phyloP scores from a whole-genome alignment of 2,329 filamentous ascomycete genomes.

The Fusarium pininemorale region DNA sequence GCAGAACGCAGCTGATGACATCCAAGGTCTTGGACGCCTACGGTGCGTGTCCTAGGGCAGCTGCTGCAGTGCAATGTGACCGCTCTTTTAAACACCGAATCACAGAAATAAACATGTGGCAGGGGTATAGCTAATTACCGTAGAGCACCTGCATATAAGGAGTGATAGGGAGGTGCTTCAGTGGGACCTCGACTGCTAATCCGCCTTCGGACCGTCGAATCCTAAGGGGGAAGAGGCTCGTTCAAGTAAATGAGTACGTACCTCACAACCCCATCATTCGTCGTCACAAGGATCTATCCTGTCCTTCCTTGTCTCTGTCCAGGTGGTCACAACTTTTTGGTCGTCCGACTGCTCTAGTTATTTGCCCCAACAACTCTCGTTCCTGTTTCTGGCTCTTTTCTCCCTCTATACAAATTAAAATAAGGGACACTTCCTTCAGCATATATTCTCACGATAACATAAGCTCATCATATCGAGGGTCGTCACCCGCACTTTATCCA shows the following conservation, averaged over 20 bases:
- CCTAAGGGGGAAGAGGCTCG: neutral
- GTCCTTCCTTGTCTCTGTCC: slow-evolving; percentile 28
- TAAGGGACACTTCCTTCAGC: neutral
- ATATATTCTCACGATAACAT: slow-evolving; percentile 9
- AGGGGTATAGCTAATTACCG: slow-evolving; percentile 18
- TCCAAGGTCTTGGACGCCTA: neutral
- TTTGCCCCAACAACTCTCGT: slow-evolving; percentile 35
- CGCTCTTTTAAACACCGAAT: slow-evolving; percentile 15
- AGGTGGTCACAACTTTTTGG: slow-evolving; percentile 42
- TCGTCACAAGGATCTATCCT: slow-evolving; percentile 35
- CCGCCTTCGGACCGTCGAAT: neutral
- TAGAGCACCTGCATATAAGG: slow-evolving; percentile 17
- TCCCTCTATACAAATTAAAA: neutral
- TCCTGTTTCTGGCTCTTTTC: neutral
- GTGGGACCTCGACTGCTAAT: slow-evolving; percentile 13
- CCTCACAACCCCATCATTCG: slow-evolving; percentile 19
- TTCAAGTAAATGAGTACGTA: slow-evolving; percentile 20
- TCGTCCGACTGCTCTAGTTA: slow-evolving; percentile 29
- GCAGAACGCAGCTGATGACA: neutral
- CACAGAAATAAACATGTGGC: slow-evolving; percentile 11
- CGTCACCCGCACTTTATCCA: slow-evolving; percentile 19
- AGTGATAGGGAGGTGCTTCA: slow-evolving; percentile 12
- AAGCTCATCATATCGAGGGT: slow-evolving; percentile 22
- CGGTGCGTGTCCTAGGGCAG: neutral
- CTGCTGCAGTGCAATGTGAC: slow-evolving; percentile 12